Evolutionary conservation across 2,329 filamentous ascomycete genomes (phyloP).

Genomic region (Pseudonectria buxi): DNA sequence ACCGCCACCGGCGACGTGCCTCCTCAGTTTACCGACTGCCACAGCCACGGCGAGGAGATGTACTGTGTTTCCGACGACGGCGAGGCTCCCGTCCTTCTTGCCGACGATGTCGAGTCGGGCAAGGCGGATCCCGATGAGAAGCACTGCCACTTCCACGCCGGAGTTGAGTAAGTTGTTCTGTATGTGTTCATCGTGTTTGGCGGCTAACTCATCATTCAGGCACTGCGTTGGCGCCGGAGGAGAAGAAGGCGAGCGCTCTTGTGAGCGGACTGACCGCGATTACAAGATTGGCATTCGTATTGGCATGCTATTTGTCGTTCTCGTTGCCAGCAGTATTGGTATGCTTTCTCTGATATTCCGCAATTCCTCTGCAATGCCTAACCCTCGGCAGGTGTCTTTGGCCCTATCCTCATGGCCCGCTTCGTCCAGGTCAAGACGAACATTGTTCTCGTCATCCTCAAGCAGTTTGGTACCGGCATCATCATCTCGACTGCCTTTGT

Average conservation of each 20-base stretch:
- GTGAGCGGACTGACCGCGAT: slow-evolving; percentile 39
- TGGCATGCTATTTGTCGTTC: slow-evolving; percentile 66
- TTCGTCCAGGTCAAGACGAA: slow-evolving; percentile 45
- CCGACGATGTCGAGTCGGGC: slow-evolving; percentile 11
- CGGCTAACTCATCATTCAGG: slow-evolving; percentile 22
- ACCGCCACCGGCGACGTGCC: slow-evolving; percentile 51
- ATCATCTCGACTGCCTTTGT: slow-evolving; percentile 66
- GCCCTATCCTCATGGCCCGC: slow-evolving; percentile 55
- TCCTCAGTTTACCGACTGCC: slow-evolving; percentile 56
- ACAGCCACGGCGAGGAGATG: slow-evolving; percentile 51
- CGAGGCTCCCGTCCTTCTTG: slow-evolving; percentile 12
- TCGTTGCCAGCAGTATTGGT: slow-evolving; percentile 60
- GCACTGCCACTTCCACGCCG: slow-evolving; percentile 68
- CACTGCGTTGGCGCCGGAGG: slow-evolving; percentile 48
- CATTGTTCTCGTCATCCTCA: slow-evolving; percentile 54
- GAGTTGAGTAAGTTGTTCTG: slow-evolving; percentile 53
- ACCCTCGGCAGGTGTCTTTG: slow-evolving; percentile 46
- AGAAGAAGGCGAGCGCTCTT: slow-evolving; percentile 35
- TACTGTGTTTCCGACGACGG: slow-evolving; percentile 17
- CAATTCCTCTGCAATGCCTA: too few relatives aligned
- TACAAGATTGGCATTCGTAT: slow-evolving; percentile 65
- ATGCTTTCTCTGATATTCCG: slow-evolving; percentile 14
- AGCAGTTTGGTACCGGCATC: slow-evolving; percentile 68
- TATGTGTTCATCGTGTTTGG: not conserved
- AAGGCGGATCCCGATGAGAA: slow-evolving; percentile 13